These are phyloP conservation scores for Curvularia hawaiiensis DNA, from an alignment of 2,329 filamentous ascomycete species.

Conservation along the genomic window DNA sequence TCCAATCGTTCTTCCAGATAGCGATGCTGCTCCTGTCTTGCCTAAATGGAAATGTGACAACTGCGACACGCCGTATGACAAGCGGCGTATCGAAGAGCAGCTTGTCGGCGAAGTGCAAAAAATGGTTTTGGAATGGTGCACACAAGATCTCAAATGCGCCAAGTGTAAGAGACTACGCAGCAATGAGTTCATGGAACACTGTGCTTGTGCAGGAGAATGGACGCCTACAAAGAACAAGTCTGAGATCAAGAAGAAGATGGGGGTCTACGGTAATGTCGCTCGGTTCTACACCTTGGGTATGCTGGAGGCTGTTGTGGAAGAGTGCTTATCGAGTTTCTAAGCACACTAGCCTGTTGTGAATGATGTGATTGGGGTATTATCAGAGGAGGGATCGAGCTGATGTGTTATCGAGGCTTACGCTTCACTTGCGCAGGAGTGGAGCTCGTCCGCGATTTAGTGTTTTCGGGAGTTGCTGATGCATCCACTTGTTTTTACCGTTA, in stretches of 20 bases:
- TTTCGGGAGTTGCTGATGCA: not conserved
- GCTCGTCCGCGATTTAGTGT: not conserved
- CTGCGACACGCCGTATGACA: constrained; percentile 76
- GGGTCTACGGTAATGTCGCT: constrained; percentile 75
- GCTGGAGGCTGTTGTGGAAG: constrained; percentile 75
- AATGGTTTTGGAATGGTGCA: constrained; percentile 78
- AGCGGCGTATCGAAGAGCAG: constrained; percentile 81
- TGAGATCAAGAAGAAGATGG: constrained; percentile 68
- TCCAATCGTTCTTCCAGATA: constrained; percentile 52
- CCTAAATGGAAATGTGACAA: constrained; percentile 74
- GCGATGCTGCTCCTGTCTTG: constrained; percentile 57
- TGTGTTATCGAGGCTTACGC: not conserved
- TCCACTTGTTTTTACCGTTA: not conserved
- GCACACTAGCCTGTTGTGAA: not conserved
- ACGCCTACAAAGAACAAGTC: constrained; percentile 69
- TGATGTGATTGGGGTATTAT: not conserved
- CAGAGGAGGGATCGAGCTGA: not conserved
- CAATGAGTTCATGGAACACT: constrained; percentile 97
- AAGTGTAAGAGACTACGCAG: constrained; percentile 70
- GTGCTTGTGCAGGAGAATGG: constrained; percentile 90
- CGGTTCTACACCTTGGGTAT: constrained; percentile 81
- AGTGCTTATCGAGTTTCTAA: constrained; percentile 58
- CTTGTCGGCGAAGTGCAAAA: constrained; percentile 78
- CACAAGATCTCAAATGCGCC: constrained; percentile 87
- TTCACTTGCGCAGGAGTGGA: not conserved